Conservation (phyloP, 805 yeast genomes). For the Komagataella phaffii region DNA sequence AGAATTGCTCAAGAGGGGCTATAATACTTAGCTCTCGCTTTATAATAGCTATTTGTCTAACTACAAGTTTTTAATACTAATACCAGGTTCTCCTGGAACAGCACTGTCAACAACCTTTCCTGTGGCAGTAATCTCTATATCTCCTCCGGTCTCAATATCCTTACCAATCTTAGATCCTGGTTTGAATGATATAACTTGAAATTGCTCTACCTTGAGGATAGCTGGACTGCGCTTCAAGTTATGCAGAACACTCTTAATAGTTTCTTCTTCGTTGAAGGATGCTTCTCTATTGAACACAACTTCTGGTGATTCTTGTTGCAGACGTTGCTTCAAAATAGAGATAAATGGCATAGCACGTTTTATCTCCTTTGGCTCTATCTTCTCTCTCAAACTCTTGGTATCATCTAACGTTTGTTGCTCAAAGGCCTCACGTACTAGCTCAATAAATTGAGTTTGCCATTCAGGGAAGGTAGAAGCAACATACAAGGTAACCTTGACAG, state of each 20-base stretch:
- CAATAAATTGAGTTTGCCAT: slow-evolving; percentile 49
- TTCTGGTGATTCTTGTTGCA: slow-evolving; percentile 54
- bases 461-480: slow-evolving; percentile 71
- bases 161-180: slow-evolving; percentile 52
- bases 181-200: slow-evolving; percentile 49
- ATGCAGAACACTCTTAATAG: slow-evolving; percentile 40
- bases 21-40: slow-evolving; percentile 1
- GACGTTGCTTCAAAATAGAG: slow-evolving; percentile 70
- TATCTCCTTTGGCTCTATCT: slow-evolving; percentile 71
- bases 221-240: slow-evolving; percentile 56
- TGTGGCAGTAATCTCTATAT: slow-evolving; percentile 47
- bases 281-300: slow-evolving; percentile 85
- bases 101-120: slow-evolving; percentile 71
- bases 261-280: slow-evolving; percentile 63
- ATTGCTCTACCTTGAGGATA: slow-evolving; percentile 35
- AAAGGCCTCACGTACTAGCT: slow-evolving; percentile 63
- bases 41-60: neutral
- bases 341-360: slow-evolving; percentile 98
- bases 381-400: slow-evolving; percentile 47
- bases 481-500: slow-evolving; percentile 60
- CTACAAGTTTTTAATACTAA: slow-evolving; percentile 53
- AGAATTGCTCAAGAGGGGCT: slow-evolving; percentile 43
- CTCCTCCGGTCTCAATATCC: slow-evolving; percentile 56
- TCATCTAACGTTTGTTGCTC: slow-evolving; percentile 52
- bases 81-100: slow-evolving; percentile 90